Evolutionary conservation across 495 filamentous ascomycete genomes (phyloP), one percentile per base, ranked within the genome.

Genomic region (Aspergillus ostianus): DNA sequence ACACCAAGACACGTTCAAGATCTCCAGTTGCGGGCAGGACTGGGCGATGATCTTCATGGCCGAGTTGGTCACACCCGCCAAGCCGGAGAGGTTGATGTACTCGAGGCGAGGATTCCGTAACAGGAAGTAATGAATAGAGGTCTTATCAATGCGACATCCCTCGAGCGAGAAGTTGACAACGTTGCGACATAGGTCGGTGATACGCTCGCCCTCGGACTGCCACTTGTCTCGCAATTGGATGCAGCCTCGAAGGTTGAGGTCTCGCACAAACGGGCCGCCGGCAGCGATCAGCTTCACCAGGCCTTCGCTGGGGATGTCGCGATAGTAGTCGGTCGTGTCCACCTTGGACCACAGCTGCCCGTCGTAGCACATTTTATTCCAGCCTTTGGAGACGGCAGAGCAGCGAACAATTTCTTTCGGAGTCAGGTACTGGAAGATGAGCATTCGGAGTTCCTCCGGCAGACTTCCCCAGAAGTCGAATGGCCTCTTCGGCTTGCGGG

Each of bases 1-100:
- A 71, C 94, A 98, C 91, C 94, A 98, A 1, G 90, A 93, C 2
- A 98, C 82, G 66, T 97, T 94, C 59, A 98, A 81, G 55, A 80
- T 81, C 69, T 95, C 87, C 29, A 98, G 78, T 46, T 85, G 86
- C 1, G 89, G 88, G 62, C 94, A 98, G 13, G 88, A 87, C 27
- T 90, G 81, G 3, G 91, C 87, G 57, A 98, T 89, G 59, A 96
- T 92, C 63, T 88, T 91, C 83, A 93, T 90, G 7, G 93, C 87
- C 15, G 83, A 84, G 67, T 97, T 97, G 18, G 84, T 93, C 26
- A 96, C 89, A 2, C 85, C 85, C 2, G 82, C 73, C 62, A 97
- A 79, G 0, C 92, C 92, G 2, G 90, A 88, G 17, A 98, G 73
- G 67, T 98, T 97, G 63, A 98, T 79, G 61, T 90, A 87, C 47